These are phyloP conservation scores for Debaryomycetaceae sp. DNA, from an alignment of 1,139 yeast species.

Conservation along the genomic window DNA sequence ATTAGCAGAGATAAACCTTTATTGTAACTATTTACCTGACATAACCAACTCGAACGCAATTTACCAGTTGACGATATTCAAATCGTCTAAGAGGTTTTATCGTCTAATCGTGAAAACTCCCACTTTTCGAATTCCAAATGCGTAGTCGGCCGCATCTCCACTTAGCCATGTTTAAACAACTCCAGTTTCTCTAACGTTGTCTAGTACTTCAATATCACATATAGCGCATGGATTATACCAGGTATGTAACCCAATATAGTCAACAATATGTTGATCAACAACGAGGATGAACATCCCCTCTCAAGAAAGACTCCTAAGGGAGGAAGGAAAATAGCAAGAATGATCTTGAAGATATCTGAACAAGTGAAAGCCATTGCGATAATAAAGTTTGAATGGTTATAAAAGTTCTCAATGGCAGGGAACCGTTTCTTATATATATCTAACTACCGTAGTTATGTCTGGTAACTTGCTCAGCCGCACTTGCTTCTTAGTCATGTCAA, in stretches of 20 bases:
- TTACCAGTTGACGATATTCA: too few relatives aligned
- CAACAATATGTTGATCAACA: conserved; percentile 58
- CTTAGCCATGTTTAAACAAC: too few relatives aligned
- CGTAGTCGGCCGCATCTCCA: too few relatives aligned
- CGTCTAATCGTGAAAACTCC: too few relatives aligned
- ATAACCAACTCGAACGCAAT: too few relatives aligned
- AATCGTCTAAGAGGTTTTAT: too few relatives aligned
- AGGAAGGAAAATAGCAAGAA: conserved; percentile 63
- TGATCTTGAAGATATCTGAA: conserved; percentile 58
- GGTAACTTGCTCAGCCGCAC: conserved; percentile 1
- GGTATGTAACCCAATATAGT: conserved; percentile 65
- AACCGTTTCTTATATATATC: not conserved
- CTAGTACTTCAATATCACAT: conserved; percentile 44
- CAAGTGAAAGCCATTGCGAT: conserved; percentile 48
- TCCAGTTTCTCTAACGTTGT: too few relatives aligned
- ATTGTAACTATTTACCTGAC: too few relatives aligned
- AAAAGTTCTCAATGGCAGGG: not conserved
- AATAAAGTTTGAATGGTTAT: not conserved
- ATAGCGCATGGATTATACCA: conserved; percentile 63
- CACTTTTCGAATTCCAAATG: too few relatives aligned
- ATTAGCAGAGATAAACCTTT: too few relatives aligned
- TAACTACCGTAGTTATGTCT: too few relatives aligned
- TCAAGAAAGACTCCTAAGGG: conserved; percentile 76
- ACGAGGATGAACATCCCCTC: conserved; percentile 56
- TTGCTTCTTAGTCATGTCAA: not conserved